Evolutionary conservation across 1,284 basidiomycete species (phyloP).

Genomic region (Cryptococcus amylolentus): DNA sequence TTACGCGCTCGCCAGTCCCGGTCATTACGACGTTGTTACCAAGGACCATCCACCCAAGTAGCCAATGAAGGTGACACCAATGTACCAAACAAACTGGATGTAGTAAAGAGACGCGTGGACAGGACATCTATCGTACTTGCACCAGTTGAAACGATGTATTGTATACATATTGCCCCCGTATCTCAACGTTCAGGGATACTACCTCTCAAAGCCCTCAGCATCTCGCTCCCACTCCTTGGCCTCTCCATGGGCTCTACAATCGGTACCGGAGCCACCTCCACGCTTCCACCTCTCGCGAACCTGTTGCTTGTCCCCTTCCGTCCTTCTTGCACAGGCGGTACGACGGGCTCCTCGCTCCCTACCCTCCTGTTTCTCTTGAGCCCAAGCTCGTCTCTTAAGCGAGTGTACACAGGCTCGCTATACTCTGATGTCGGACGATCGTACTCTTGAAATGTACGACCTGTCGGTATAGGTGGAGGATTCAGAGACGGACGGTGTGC

Average conservation of each 20-base stretch:
- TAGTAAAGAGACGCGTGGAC: not conserved
- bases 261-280: not conserved
- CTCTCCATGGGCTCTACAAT: slow-evolving; percentile 1
- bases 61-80: no score
- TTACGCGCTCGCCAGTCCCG: slow-evolving; percentile 55
- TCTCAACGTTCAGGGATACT: slow-evolving; percentile 14
- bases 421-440: slow-evolving; percentile 7
- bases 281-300: not conserved
- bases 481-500: no score
- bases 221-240: slow-evolving; percentile 19
- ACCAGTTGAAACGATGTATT: slow-evolving; percentile 69
- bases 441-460: no score
- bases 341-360: slow-evolving; percentile 25
- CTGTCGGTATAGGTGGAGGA: no score
- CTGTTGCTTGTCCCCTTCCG: not conserved
- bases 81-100: no score
- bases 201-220: slow-evolving; percentile 21
- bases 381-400: slow-evolving; percentile 31
- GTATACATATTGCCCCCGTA: not conserved
- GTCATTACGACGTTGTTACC: slow-evolving; percentile 68
- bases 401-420: slow-evolving; percentile 40
- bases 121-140: no score
- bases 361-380: slow-evolving; percentile 10
- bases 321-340: not conserved
- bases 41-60: slow-evolving; percentile 32